Conservation (phyloP, 805 yeast genomes). For the Cyberlindnera maritima region DNA sequence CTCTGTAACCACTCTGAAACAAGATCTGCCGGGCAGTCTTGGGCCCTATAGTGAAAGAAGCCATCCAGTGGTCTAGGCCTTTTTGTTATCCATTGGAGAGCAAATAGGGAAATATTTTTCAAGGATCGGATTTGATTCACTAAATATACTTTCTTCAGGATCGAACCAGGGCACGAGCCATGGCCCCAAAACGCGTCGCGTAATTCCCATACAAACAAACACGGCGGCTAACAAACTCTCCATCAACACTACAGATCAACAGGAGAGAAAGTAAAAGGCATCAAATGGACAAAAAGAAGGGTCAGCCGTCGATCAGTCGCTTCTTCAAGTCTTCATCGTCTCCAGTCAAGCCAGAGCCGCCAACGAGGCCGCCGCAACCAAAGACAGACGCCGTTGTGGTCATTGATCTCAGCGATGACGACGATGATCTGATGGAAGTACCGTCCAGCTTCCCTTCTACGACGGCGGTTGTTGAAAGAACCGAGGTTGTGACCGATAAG, state of each 20-base stretch:
- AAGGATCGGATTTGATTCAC: too few species aligned
- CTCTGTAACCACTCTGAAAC: neutral
- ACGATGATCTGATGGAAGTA: neutral
- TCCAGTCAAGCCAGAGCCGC: neutral
- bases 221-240: too few species aligned
- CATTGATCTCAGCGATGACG: conserved; percentile 4
- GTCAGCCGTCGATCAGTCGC: conserved; percentile 13
- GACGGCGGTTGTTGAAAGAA: neutral
- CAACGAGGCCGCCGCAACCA: neutral
- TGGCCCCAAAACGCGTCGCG: neutral
- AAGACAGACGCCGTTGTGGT: conserved; percentile 1
- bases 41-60: neutral
- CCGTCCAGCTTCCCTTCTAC: neutral
- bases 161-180: neutral
- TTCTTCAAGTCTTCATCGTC: conserved; percentile 11
- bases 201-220: too few species aligned
- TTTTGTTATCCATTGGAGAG: neutral
- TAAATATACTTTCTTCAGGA: too few species aligned
- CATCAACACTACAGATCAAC: too few species aligned
- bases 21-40: neutral
- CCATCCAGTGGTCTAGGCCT: neutral
- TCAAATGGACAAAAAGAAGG: neutral
- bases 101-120: too few species aligned
- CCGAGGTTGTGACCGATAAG: neutral
- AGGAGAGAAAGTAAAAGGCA: neutral